Evolutionary conservation across 2,329 filamentous ascomycete species (phyloP).

Genomic region (Fusarium dimerum): DNA sequence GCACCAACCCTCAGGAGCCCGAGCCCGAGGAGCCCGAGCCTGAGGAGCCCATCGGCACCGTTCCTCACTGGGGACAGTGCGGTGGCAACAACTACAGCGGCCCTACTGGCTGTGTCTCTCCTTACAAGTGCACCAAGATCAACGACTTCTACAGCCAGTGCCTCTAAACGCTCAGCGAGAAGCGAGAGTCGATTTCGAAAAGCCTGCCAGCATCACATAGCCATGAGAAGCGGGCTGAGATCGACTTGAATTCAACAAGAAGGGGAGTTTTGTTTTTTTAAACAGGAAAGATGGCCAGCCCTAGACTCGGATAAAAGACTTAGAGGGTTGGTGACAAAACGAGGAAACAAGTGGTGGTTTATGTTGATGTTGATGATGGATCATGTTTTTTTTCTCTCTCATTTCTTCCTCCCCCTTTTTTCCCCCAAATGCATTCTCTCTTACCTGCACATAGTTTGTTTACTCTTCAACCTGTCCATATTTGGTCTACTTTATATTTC

Average conservation of each 20-base stretch:
- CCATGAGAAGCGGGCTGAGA: not conserved
- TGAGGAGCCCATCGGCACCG: slow-evolving; percentile 16
- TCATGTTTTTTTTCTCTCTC: not conserved
- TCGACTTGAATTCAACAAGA: not conserved
- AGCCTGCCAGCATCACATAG: not conserved
- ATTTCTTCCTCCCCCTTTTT: not conserved
- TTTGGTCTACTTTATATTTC: not conserved
- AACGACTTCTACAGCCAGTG: slow-evolving; percentile 47
- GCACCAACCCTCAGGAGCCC: slow-evolving; percentile 1
- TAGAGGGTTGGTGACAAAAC: not conserved
- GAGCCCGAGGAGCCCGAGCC: slow-evolving; percentile 4
- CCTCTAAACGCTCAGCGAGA: slow-evolving; percentile 28
- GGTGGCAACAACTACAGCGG: slow-evolving; percentile 39
- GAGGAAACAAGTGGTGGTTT: not conserved
- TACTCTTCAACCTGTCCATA: not conserved
- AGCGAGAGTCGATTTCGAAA: not conserved
- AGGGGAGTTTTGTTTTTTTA: not conserved
- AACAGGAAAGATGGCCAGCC: too few species aligned
- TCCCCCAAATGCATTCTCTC: not conserved
- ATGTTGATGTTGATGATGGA: too few species aligned
- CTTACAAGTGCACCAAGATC: slow-evolving; percentile 37
- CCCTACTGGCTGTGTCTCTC: slow-evolving; percentile 36
- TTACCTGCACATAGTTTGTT: not conserved
- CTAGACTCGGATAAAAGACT: too few species aligned
- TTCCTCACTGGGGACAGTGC: slow-evolving; percentile 39